Percentiles rank a stretch among this genome's conserved stretches.
These are phyloP conservation scores for Hibiscus syriacus DNA, from an alignment of 345 rosid species.

Conservation along the genomic window DNA sequence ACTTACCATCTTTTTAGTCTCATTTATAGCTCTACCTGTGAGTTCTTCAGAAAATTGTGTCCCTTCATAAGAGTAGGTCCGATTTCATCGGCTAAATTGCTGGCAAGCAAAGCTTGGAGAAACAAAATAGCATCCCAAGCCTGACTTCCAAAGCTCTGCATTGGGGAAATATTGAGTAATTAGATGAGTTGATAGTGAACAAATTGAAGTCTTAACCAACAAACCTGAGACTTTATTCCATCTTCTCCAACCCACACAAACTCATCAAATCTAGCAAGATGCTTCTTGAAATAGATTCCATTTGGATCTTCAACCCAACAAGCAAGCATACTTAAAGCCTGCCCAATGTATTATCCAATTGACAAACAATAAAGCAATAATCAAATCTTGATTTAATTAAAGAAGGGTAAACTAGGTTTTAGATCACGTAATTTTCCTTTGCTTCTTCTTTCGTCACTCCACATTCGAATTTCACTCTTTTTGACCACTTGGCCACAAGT, in stretches of 20 bases:
- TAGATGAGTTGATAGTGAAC: not conserved
- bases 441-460: no score
- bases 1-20: no score
- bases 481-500: no score
- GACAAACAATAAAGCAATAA: no score
- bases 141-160: slow-evolving; percentile 49
- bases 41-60: slow-evolving; percentile 61
- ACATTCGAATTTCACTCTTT: no score
- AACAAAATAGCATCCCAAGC: slow-evolving; percentile 47
- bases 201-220: not conserved
- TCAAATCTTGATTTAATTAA: no score
- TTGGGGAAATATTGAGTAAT: not conserved
- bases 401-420: no score
- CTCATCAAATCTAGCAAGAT: slow-evolving; percentile 55
- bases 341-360: no score
- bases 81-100: slow-evolving; percentile 43
- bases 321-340: slow-evolving; percentile 57
- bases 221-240: slow-evolving; percentile 51
- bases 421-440: no score
- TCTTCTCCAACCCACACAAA: slow-evolving; percentile 64
- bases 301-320: slow-evolving; percentile 70
- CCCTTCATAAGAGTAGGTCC: slow-evolving; percentile 54
- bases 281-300: slow-evolving; percentile 44
- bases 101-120: slow-evolving; percentile 29
- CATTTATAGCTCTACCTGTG: no score